A percentile compares a stretch with the other conserved stretches of the same genome.
Conservation (phyloP, 192 early-diverging fungal genomes). For the Oehlia diaphana region DNA sequence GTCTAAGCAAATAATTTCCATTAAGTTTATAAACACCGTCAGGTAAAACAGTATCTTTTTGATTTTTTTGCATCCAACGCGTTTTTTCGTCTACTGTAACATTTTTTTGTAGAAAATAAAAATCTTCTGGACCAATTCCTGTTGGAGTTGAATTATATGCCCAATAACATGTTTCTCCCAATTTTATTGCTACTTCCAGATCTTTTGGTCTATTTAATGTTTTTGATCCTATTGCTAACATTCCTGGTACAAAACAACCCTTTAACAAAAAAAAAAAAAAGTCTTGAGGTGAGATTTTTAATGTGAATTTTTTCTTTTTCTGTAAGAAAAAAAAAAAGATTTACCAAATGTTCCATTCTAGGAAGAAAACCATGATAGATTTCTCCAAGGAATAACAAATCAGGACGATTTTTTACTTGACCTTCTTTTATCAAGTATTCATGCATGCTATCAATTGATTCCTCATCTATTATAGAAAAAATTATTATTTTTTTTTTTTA, state of each 20-base stretch:
- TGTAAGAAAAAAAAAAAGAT: neutral
- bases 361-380: neutral
- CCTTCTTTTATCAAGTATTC: conserved; percentile 32
- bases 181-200: conserved; percentile 35
- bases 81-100: neutral
- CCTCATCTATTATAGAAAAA: conserved; percentile 28
- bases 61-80: neutral
- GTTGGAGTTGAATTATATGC: conserved; percentile 47
- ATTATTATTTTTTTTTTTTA: neutral
- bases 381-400: conserved; percentile 31
- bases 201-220: conserved; percentile 41
- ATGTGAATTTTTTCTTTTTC: conserved; percentile 4
- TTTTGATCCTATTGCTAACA: conserved; percentile 47
- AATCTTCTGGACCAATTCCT: conserved; percentile 54
- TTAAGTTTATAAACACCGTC: neutral
- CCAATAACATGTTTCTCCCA: conserved; percentile 53
- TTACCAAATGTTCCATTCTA: conserved; percentile 42
- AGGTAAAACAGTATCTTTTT: conserved; percentile 17
- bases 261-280: conserved; percentile 23
- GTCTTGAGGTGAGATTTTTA: conserved; percentile 13
- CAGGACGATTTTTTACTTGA: conserved; percentile 23
- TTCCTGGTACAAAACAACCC: conserved; percentile 58
- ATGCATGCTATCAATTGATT: conserved; percentile 31
- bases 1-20: neutral
- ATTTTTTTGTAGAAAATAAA: conserved; percentile 32